A percentile compares a stretch with the other conserved stretches of the same genome.
Conservation (phyloP, 176 grass and related monocot species). For the Triticum aestivum region DNA sequence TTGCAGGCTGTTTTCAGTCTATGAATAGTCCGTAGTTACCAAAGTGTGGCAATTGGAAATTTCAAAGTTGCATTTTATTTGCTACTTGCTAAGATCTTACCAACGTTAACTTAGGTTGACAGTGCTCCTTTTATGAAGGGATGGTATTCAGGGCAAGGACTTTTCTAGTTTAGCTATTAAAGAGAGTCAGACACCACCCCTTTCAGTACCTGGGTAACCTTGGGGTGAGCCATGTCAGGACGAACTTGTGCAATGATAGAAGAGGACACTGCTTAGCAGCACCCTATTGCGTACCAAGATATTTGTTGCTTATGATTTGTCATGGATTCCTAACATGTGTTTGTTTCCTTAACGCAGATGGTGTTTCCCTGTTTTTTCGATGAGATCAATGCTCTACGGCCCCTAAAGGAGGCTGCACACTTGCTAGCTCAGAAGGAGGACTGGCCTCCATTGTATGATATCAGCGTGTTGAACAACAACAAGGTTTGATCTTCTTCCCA, state of each 20-base stretch:
- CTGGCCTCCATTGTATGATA: conserved; percentile 78
- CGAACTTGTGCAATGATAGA: neutral
- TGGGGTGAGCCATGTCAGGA: neutral
- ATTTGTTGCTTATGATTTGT: neutral
- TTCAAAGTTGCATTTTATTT: neutral
- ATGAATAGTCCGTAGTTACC: neutral
- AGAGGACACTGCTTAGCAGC: neutral
- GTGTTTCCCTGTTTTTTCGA: conserved; percentile 90
- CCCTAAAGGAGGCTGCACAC: conserved; percentile 75
- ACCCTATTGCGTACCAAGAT: neutral
- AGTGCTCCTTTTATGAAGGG: neutral
- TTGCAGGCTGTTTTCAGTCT: neutral
- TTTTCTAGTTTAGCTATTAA: conserved; percentile 12
- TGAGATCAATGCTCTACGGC: conserved; percentile 61
- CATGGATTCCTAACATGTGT: neutral
- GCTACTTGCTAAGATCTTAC: neutral
- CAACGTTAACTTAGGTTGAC: neutral
- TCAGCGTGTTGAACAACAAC: conserved; percentile 65
- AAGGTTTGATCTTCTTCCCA: conserved; percentile 46
- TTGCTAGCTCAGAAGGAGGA: conserved; percentile 71
- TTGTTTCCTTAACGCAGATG: conserved; percentile 40
- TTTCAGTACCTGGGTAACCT: neutral
- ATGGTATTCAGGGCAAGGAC: neutral
- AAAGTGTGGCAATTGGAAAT: neutral
- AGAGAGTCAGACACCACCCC: neutral